Evolutionary conservation across 176 grass and related monocot species (phyloP).

Genomic region (Oropetium thomaeum): DNA sequence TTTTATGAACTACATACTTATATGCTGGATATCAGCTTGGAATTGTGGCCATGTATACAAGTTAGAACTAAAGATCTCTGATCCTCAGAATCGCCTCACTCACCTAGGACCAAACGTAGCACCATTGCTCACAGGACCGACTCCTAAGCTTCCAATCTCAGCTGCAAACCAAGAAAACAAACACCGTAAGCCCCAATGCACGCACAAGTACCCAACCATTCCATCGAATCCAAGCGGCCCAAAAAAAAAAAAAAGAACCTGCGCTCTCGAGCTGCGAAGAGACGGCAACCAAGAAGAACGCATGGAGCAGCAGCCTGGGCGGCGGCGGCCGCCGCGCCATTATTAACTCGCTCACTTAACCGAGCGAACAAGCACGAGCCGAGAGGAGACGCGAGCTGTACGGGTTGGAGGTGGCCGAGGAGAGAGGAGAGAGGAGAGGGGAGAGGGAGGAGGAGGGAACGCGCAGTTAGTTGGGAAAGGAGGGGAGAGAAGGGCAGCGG

Average conservation of each 20-base stretch:
- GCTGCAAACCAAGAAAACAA: slow-evolving; percentile 33
- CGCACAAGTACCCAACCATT: background rate
- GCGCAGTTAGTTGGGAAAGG: slow-evolving; percentile 29
- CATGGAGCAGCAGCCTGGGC: background rate
- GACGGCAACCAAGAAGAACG: slow-evolving; percentile 23
- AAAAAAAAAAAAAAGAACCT: slow-evolving; percentile 25
- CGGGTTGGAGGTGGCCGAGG: background rate
- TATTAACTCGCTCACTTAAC: background rate
- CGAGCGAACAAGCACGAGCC: slow-evolving; percentile 8
- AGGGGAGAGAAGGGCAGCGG: slow-evolving; percentile 13
- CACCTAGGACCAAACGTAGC: slow-evolving; percentile 33
- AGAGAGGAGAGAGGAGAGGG: background rate
- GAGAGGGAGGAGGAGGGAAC: slow-evolving; percentile 12
- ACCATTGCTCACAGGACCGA: slow-evolving; percentile 28
- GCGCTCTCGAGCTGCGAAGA: slow-evolving; percentile 22
- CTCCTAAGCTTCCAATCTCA: slow-evolving; percentile 21
- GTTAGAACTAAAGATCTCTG: background rate
- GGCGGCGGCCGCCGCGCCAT: slow-evolving; percentile 26
- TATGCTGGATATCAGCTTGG: background rate
- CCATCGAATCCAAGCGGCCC: background rate
- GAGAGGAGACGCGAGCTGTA: background rate
- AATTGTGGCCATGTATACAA: background rate
- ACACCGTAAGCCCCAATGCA: slow-evolving; percentile 28
- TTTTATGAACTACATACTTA: background rate
- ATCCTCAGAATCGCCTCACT: slow-evolving; percentile 15